These are phyloP conservation scores for Botrytis hyacinthi DNA, from an alignment of 2,329 filamentous ascomycete genomes.

Conservation along the genomic window DNA sequence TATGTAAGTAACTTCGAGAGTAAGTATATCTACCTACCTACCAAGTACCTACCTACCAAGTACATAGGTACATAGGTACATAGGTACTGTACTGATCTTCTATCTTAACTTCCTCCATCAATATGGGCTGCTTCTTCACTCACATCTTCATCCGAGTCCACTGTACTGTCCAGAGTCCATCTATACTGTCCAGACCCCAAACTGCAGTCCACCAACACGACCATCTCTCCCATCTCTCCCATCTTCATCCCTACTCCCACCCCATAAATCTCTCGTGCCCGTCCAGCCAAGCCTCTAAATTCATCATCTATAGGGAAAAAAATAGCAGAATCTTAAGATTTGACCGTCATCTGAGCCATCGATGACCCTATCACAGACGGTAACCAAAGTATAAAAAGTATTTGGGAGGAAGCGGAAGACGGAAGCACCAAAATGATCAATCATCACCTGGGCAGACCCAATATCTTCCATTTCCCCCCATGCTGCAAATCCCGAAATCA, in stretches of 20 bases:
- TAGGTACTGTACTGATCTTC: background rate
- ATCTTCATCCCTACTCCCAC: background rate
- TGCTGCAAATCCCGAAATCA: background rate
- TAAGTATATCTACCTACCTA: too few species aligned
- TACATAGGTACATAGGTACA: too few species aligned
- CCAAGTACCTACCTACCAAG: too few species aligned
- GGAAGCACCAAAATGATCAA: background rate
- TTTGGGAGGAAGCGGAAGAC: background rate
- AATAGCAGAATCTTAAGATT: background rate
- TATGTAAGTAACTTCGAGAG: too few species aligned
- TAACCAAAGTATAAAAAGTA: background rate
- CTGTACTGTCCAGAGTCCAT: too few species aligned
- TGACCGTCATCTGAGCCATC: background rate
- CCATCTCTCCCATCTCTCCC: background rate
- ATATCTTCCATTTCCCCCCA: background rate
- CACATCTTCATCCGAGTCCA: background rate
- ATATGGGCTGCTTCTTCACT: background rate
- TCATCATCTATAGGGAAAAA: background rate
- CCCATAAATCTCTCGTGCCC: background rate
- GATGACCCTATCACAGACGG: background rate
- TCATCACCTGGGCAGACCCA: background rate
- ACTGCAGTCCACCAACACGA: background rate
- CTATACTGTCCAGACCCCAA: background rate
- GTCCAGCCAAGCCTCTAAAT: background rate
- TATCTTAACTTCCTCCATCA: background rate